Base-by-base conservation (phyloP, 2,329 filamentous ascomycete genomes). In the Dendrostoma leiphaemia region DNA sequence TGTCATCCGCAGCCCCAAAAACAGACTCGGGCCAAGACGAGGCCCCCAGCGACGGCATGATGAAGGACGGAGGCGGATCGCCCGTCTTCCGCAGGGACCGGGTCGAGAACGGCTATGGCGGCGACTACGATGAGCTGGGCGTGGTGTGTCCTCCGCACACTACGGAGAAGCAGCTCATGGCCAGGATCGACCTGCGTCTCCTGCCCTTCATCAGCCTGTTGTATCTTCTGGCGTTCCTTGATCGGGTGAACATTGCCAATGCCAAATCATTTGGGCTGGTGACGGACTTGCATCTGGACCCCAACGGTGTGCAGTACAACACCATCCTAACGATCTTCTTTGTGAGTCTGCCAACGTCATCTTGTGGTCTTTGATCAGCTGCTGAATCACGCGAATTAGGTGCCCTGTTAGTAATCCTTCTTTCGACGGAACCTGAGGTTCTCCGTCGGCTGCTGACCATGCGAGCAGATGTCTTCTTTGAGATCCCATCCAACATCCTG, bases 321-420 rank as follows among this genome's bases (percentile, higher is more conserved):
- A 89, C 85, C 13, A 86, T 86, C 1, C 75, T 92, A 57, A 88
- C 86, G 53, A 90, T 92, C 64, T 92, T 93, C 74, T 93, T 92
- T 70, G 81, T 92, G 1, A 5, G 15, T 17, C 17, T 40, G 37
- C 15, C 4, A 4, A 10, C 15, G 23, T 21, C 37, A 40, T 4
- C 5, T 21, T n/a, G n/a, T n/a, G n/a, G n/a, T n/a, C n/a, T n/a
- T n/a, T n/a, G n/a, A n/a, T n/a, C n/a, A n/a, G n/a, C n/a, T n/a
- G n/a, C n/a, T n/a, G n/a, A n/a, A n/a, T n/a, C n/a, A n/a, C n/a
- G n/a, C n/a, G n/a, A n/a, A n/a, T n/a, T n/a, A n/a, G n/a, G n/a
- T 46, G 15, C 44, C 44, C 12, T 46, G 44, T 46, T 13, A 46
- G 44, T 46, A 7, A 17, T 17, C 10, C 15, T 29, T 26, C 3